phyloP scores from a whole-genome alignment of 2,329 filamentous ascomycete genomes.

The Colletotrichum magnum region DNA sequence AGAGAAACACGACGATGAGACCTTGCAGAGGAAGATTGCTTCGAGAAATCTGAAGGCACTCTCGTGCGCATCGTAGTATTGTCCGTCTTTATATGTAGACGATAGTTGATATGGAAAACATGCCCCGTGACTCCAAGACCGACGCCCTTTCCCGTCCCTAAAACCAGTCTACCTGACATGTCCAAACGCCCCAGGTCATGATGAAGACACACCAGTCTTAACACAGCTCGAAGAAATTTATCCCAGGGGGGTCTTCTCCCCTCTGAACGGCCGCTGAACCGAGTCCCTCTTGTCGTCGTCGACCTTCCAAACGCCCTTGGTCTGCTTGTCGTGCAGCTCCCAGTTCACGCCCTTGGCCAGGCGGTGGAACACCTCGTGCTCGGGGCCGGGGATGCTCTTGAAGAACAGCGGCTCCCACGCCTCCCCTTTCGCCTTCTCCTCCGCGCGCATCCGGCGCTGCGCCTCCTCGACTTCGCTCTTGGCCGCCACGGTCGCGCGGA shows the following conservation, averaged over 20 bases:
- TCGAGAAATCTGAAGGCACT: too few species aligned
- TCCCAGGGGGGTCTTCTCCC: slow-evolving; percentile 50
- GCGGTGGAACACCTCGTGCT: slow-evolving; percentile 50
- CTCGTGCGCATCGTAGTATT: too few species aligned
- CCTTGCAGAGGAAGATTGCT: too few species aligned
- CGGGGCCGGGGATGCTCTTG: slow-evolving; percentile 43
- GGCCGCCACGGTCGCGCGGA: slow-evolving; percentile 77
- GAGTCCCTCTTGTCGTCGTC: slow-evolving; percentile 45
- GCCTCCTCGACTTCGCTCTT: slow-evolving; percentile 87
- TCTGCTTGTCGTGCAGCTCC: slow-evolving; percentile 51
- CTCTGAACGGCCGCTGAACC: slow-evolving; percentile 51
- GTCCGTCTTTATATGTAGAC: too few species aligned
- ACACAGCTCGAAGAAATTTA: background rate
- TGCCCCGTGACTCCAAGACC: too few species aligned
- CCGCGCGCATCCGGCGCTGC: slow-evolving; percentile 80
- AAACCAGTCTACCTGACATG: background rate
- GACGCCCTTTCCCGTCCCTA: too few species aligned
- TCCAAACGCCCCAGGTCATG: background rate
- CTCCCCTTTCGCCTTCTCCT: slow-evolving; percentile 69
- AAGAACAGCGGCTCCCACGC: slow-evolving; percentile 60
- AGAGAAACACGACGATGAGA: too few species aligned
- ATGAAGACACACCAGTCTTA: background rate
- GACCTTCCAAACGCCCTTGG: slow-evolving; percentile 56
- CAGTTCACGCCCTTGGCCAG: slow-evolving; percentile 48
- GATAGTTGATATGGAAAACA: too few species aligned